A percentile compares a stretch with the other conserved stretches of the same genome.
phyloP scores from a whole-genome alignment of 768 basidiomycete species.

The Mycena leptocephala region DNA sequence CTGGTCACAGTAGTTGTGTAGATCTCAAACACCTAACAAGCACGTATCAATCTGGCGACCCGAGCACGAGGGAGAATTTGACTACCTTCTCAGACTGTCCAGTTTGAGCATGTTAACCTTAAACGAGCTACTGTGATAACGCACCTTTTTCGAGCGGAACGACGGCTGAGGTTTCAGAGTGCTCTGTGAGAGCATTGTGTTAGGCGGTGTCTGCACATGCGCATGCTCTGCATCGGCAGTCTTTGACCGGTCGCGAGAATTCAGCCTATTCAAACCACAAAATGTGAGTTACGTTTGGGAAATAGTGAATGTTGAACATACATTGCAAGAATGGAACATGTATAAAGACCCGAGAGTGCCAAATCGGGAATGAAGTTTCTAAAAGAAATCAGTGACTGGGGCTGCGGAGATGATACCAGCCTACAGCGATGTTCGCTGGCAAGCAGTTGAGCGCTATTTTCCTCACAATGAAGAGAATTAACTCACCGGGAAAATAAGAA shows the following conservation, averaged over 20 bases:
- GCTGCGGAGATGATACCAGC: not conserved
- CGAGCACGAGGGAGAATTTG: not conserved
- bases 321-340: conserved; percentile 31
- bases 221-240: not conserved
- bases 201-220: not conserved
- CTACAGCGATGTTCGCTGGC: not conserved
- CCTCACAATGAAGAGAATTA: not conserved
- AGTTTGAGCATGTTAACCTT: not conserved
- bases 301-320: not conserved
- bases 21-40: not conserved
- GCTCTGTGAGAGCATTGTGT: not conserved
- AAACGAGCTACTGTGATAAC: not conserved
- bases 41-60: not conserved
- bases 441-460: not conserved
- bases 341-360: conserved; percentile 28
- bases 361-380: conserved; percentile 32
- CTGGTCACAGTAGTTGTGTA: not conserved
- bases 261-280: not conserved
- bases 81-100: not conserved
- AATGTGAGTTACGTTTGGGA: too few species aligned
- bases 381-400: not conserved
- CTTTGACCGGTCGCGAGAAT: not conserved
- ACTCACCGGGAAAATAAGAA: conserved; percentile 18
- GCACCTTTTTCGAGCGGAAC: not conserved
- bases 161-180: not conserved